These are phyloP conservation scores for Exophiala sp. DNA, from an alignment of 2,329 filamentous ascomycete species.

Conservation along the genomic window DNA sequence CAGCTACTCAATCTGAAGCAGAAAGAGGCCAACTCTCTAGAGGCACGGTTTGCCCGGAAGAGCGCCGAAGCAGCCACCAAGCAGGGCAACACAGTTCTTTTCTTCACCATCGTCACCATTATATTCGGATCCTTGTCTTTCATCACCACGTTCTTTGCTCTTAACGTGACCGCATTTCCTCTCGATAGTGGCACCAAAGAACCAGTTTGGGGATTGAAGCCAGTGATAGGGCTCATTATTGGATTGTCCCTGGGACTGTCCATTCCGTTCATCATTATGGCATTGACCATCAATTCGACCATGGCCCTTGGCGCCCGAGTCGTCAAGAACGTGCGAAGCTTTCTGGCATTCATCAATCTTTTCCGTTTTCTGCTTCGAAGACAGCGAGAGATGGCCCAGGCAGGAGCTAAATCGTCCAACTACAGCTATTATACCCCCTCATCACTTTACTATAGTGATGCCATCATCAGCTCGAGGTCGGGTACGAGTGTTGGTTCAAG, in stretches of 20 bases:
- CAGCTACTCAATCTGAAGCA: slow-evolving; percentile 63
- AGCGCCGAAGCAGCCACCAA: slow-evolving; percentile 57
- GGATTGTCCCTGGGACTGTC: neutral
- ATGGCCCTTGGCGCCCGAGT: neutral
- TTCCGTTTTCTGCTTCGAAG: neutral
- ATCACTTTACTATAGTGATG: neutral
- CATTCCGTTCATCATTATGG: neutral
- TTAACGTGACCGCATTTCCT: slow-evolving; percentile 49
- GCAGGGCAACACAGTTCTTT: slow-evolving; percentile 53
- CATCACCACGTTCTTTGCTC: slow-evolving; percentile 52
- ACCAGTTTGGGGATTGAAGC: neutral
- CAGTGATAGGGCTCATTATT: neutral
- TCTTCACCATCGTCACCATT: slow-evolving; percentile 56
- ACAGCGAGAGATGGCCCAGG: too few species aligned
- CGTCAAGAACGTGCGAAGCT: neutral
- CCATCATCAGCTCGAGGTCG: neutral
- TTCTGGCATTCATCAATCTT: neutral
- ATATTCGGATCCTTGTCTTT: slow-evolving; percentile 53
- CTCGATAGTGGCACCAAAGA: slow-evolving; percentile 7
- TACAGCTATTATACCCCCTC: too few species aligned
- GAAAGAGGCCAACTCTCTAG: slow-evolving; percentile 62
- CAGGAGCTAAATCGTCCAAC: too few species aligned
- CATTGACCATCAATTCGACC: neutral
- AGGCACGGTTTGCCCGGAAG: slow-evolving; percentile 46
- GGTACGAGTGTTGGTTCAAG: neutral